These are phyloP conservation scores for Vaccinium darrowii DNA, from an alignment of 148 eudicot genomes.

Conservation along the genomic window DNA sequence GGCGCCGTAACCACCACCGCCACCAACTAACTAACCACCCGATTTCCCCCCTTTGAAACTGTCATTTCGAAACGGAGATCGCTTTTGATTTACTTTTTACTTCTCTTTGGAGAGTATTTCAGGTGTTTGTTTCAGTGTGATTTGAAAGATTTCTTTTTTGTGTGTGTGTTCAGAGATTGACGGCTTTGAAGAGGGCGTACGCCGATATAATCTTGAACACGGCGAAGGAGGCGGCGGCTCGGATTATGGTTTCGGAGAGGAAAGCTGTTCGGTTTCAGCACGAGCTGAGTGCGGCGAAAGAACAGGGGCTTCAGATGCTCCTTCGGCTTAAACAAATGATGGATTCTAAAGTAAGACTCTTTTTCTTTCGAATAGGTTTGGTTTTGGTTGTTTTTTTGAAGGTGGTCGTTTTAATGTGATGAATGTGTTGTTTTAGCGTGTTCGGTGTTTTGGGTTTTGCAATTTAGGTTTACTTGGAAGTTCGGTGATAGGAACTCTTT, in stretches of 20 bases:
- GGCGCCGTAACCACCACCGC: conserved; percentile 17
- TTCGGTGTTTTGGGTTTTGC: not conserved
- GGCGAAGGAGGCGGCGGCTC: conserved; percentile 70
- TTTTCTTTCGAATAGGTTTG: conserved; percentile 19
- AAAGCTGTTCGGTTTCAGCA: conserved; percentile 49
- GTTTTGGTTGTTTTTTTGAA: not conserved
- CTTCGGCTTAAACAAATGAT: conserved; percentile 66
- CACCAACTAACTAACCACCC: conserved; percentile 17
- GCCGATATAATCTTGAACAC: conserved; percentile 81
- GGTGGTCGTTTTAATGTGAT: not conserved
- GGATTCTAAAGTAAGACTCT: conserved; percentile 57
- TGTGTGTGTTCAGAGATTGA: conserved; percentile 55
- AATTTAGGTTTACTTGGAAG: conserved; percentile 3
- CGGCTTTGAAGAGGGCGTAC: conserved; percentile 80
- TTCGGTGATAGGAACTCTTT: not conserved
- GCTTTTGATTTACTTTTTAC: conserved; percentile 15
- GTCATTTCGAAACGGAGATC: conserved; percentile 21
- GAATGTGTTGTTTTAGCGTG: not conserved
- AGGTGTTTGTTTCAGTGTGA: conserved; percentile 4
- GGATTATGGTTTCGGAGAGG: conserved; percentile 68
- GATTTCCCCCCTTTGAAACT: conserved; percentile 19
- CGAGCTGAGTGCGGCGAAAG: conserved; percentile 57
- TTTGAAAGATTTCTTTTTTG: not conserved
- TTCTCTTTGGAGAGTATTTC: not conserved
- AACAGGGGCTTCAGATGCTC: conserved; percentile 68